These are phyloP conservation scores for Triticum dicoccoides DNA, from an alignment of 176 grass and related monocot species.

Conservation along the genomic window DNA sequence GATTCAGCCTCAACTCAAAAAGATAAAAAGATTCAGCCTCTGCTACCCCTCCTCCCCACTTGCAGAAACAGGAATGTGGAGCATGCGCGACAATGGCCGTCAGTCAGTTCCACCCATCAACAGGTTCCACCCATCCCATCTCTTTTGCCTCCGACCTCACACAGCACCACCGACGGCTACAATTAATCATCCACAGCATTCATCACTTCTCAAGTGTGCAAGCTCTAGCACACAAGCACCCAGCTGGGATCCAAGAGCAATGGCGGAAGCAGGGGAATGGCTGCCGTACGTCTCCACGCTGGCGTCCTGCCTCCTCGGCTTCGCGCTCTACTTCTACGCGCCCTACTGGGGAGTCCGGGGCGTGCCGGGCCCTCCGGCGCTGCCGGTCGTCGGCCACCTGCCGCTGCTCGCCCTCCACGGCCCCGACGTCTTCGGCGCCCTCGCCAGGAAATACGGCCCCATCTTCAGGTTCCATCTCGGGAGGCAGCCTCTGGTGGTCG, in stretches of 20 bases:
- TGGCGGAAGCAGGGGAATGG: constrained; percentile 10
- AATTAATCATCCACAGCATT: neutral
- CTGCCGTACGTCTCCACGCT: constrained; percentile 4
- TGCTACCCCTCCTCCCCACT: neutral
- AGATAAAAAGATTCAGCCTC: neutral
- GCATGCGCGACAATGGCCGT: constrained; percentile 6
- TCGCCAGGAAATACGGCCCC: constrained; percentile 60
- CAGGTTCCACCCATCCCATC: constrained; percentile 14
- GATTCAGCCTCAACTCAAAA: neutral
- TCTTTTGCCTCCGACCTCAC: neutral
- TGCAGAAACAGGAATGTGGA: neutral
- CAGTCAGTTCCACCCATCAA: constrained; percentile 5
- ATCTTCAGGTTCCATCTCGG: constrained; percentile 85
- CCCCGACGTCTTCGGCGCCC: constrained; percentile 55
- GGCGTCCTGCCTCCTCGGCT: constrained; percentile 25
- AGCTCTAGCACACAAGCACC: neutral
- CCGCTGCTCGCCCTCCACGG: constrained; percentile 66
- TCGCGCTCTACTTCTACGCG: constrained; percentile 63
- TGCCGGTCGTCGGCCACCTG: constrained; percentile 58
- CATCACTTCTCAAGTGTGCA: neutral
- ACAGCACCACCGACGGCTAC: constrained; percentile 15
- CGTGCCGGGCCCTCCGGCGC: constrained; percentile 49
- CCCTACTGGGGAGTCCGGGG: constrained; percentile 52
- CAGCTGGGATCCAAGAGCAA: neutral
- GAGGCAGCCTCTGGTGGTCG: constrained; percentile 72